Percentiles rank a stretch among this genome's conserved stretches.
Evolutionary conservation across 2,329 filamentous ascomycete species (phyloP).

Genomic region (Zymoseptoria ardabiliae): DNA sequence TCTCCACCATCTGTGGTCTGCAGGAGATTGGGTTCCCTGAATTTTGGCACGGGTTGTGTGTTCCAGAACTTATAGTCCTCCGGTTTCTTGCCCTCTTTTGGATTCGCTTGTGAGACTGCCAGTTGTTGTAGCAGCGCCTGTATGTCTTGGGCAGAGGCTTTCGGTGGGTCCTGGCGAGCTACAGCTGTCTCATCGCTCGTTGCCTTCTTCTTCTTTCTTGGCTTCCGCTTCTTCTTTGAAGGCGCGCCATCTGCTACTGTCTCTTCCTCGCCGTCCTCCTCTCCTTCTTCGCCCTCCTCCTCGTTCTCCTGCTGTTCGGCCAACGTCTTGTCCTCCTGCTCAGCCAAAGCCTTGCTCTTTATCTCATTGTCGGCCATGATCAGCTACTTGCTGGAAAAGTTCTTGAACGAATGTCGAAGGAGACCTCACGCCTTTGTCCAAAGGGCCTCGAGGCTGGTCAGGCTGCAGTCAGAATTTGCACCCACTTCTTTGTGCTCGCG

Average conservation of each 20-base stretch:
- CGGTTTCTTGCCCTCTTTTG: slow-evolving; percentile 28
- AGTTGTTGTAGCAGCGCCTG: slow-evolving; percentile 26
- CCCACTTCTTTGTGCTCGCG: neutral
- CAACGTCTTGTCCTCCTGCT: neutral
- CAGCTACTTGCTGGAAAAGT: neutral
- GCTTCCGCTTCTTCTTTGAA: slow-evolving; percentile 23
- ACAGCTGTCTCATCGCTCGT: slow-evolving; percentile 6
- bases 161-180: slow-evolving; percentile 12
- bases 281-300: slow-evolving; percentile 14
- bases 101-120: slow-evolving; percentile 14
- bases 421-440: neutral
- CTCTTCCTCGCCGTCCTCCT: slow-evolving; percentile 13
- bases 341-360: neutral
- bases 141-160: slow-evolving; percentile 21
- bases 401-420: neutral
- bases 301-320: slow-evolving; percentile 13
- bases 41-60: slow-evolving; percentile 88
- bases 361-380: neutral
- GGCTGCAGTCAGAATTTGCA: neutral
- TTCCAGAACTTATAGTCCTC: slow-evolving; percentile 88
- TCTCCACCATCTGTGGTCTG: slow-evolving; percentile 38
- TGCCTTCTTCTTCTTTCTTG: slow-evolving; percentile 21
- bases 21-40: slow-evolving; percentile 45
- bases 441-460: neutral
- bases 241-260: slow-evolving; percentile 7